These are phyloP conservation scores for Clarkia xantiana DNA, from an alignment of 345 rosid species.

Conservation along the genomic window DNA sequence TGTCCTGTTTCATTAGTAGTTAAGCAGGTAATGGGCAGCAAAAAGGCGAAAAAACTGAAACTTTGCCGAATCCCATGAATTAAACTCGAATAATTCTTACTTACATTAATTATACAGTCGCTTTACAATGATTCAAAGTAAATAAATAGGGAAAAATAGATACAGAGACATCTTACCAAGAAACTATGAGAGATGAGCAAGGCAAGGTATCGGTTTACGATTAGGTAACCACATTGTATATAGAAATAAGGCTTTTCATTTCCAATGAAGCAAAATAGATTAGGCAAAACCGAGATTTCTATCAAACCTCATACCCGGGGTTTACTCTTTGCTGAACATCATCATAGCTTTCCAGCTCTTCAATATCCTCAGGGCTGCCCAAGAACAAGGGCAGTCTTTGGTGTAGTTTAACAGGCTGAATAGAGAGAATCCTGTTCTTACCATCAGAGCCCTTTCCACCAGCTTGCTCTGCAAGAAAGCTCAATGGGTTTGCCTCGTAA, in stretches of 20 bases:
- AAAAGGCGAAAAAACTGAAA: too few species aligned
- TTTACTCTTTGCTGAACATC: slow-evolving; percentile 85
- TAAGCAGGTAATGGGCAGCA: too few species aligned
- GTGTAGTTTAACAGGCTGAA: slow-evolving; percentile 77
- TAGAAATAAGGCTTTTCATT: background rate
- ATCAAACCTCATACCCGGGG: slow-evolving; percentile 85
- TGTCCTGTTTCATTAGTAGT: too few species aligned
- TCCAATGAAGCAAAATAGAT: background rate
- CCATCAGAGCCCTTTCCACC: slow-evolving; percentile 91
- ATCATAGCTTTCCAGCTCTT: slow-evolving; percentile 68
- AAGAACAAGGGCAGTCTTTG: slow-evolving; percentile 82
- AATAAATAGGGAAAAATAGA: too few species aligned
- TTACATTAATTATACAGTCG: too few species aligned
- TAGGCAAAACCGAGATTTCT: background rate
- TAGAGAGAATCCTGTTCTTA: slow-evolving; percentile 49
- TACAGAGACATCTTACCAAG: too few species aligned
- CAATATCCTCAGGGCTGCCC: slow-evolving; percentile 66
- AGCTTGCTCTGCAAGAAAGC: slow-evolving; percentile 76
- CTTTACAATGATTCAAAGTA: too few species aligned
- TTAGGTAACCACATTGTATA: too few species aligned
- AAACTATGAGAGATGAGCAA: too few species aligned
- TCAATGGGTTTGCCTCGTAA: slow-evolving; percentile 84
- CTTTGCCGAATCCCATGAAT: too few species aligned
- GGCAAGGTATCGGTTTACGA: background rate
- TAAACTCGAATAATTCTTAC: too few species aligned